Evolutionary conservation across 441 rosid genomes (phyloP).

Genomic region (Populus tomentosa): DNA sequence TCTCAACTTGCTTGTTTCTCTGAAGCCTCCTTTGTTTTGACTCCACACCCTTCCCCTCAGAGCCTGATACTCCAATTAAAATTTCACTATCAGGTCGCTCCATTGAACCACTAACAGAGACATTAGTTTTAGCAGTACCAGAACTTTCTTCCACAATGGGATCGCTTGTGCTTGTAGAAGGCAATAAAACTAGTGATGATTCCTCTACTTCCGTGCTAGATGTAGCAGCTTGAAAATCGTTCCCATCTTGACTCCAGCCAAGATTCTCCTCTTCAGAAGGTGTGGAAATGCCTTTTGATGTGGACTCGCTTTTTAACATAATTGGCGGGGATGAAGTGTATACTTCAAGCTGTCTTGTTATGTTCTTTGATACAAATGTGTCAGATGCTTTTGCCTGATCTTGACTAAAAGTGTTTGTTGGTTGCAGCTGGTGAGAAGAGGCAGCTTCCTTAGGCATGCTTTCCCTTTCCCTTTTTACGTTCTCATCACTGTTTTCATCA

Average conservation of each 20-base stretch:
- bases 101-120: slow-evolving; percentile 35
- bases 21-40: slow-evolving; percentile 66
- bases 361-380: slow-evolving; percentile 25
- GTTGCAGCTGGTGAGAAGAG: slow-evolving; percentile 33
- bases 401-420: slow-evolving; percentile 27
- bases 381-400: slow-evolving; percentile 37
- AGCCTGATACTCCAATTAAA: slow-evolving; percentile 35
- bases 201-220: slow-evolving; percentile 32
- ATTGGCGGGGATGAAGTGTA: slow-evolving; percentile 30
- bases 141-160: slow-evolving; percentile 37
- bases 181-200: slow-evolving; percentile 31
- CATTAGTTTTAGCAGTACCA: slow-evolving; percentile 28
- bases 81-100: slow-evolving; percentile 38
- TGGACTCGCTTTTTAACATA: slow-evolving; percentile 36
- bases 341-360: slow-evolving; percentile 29
- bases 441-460: slow-evolving; percentile 38
- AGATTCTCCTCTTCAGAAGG: slow-evolving; percentile 34
- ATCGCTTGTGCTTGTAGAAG: slow-evolving; percentile 34
- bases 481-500: slow-evolving; percentile 56
- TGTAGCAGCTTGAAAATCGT: slow-evolving; percentile 29
- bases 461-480: slow-evolving; percentile 35
- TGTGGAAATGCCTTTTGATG: slow-evolving; percentile 37
- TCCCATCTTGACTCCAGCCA: slow-evolving; percentile 29
- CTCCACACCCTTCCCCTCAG: slow-evolving; percentile 33
- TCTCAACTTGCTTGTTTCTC: slow-evolving; percentile 59